A percentile compares a stretch with the other conserved stretches of the same genome.
phyloP scores from a whole-genome alignment of 768 basidiomycete genomes.

The Candolleomyces aberdarensis region DNA sequence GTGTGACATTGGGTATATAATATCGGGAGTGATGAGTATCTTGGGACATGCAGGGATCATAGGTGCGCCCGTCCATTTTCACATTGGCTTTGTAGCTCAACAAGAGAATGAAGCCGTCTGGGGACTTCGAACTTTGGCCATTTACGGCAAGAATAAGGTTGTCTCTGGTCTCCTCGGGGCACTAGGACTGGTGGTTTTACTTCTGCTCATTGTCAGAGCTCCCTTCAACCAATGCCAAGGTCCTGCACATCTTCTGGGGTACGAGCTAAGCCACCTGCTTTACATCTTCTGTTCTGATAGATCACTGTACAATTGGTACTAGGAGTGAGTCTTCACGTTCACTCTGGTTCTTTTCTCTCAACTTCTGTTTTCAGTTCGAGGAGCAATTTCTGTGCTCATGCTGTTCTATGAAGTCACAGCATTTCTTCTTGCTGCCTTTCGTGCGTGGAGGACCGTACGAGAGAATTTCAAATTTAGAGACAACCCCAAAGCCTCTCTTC shows the following conservation, averaged over 20 bases:
- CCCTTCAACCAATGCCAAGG: conserved; percentile 1
- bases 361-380: background rate
- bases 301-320: too few relatives aligned
- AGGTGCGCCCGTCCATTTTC: background rate
- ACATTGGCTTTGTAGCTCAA: background rate
- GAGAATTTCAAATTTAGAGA: background rate
- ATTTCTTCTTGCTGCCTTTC: conserved; percentile 3
- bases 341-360: background rate
- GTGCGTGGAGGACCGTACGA: conserved; percentile 4
- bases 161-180: background rate
- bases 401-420: conserved; percentile 1
- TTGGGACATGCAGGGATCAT: conserved; percentile 6
- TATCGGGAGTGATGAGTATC: conserved; percentile 1
- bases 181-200: background rate
- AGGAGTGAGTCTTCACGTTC: background rate
- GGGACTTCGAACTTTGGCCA: conserved; percentile 5
- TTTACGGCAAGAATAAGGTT: background rate
- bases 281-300: too few relatives aligned
- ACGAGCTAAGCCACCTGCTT: background rate
- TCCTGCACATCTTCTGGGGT: background rate
- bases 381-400: conserved; percentile 2
- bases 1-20: too few relatives aligned
- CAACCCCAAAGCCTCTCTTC: background rate
- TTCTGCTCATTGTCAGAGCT: background rate
- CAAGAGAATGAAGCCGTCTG: background rate